Evolutionary conservation across 345 rosid species (phyloP), one percentile per base, ranked within the genome.

Genomic region (Ceriops decandra): DNA sequence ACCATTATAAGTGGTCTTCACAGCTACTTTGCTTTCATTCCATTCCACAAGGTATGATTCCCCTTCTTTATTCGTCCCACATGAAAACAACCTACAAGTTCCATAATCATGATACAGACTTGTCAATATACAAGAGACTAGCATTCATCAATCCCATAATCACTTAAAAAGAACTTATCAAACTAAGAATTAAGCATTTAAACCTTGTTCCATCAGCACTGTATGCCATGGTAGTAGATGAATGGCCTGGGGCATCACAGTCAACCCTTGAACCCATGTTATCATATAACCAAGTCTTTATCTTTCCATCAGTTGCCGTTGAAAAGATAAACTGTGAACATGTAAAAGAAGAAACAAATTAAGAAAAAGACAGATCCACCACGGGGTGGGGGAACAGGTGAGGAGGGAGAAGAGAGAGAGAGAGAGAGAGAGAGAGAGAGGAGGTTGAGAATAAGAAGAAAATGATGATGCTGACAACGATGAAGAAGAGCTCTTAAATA

Each of bases 271-370:
- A 91, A 51, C 97, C 96, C 75, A 81, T 21, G 76, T 80, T 68
- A 64, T 91, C 96, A 78, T 89, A 91, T 60, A 91, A 70, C 97
- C 97, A 91, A 63, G 97, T 93, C 73, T 89, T 91, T 60, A 91
- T 91, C 77, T 89, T 91, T 76, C 97, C 97, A 78, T 91, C 97
- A 67, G 85, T 72, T 46, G 93, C 90, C n/a, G 97, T 91, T 46
- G 97, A 89, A 69, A 91, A 91, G 22, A 91, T 85, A 70, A 91
- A 91, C 96, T 92, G 90, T 69, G 58, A 35, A 60, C 28, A 35
- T 24, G 36, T 42, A 24, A 20, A 56, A 56, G 19, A 56, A 31
- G 6, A 56, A 10, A 56, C 6, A 24, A 24, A 54, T 21, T 54
- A 22, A 24, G 13, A 16, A 56, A 27, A 56, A 21, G 62, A 76